phyloP scores from a whole-genome alignment of 2,329 filamentous ascomycete species.

The Colletotrichum liriopes region DNA sequence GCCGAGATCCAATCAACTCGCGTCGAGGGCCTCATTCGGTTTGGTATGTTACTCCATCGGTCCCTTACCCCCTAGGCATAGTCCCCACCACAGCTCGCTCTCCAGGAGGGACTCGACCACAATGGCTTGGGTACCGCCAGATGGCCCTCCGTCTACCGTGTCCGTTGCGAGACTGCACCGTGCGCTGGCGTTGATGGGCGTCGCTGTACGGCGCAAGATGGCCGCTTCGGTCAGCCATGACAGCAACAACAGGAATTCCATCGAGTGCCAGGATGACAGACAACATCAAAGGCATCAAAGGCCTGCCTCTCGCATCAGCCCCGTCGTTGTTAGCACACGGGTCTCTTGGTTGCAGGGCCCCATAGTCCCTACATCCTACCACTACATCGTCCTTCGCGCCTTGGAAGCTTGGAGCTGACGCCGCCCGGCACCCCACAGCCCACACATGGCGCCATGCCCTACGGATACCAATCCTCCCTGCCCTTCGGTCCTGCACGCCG shows the following conservation, averaged over 20 bases:
- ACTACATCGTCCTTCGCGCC: neutral
- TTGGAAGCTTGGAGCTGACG: constrained; percentile 20
- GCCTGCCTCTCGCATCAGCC: constrained; percentile 26
- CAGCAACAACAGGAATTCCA: neutral
- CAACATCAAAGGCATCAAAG: neutral
- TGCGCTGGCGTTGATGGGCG: neutral
- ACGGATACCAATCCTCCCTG: constrained; percentile 10
- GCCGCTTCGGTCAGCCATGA: neutral
- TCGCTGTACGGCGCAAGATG: neutral
- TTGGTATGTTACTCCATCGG: neutral
- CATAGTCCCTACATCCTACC: neutral
- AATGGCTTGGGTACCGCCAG: constrained; percentile 3
- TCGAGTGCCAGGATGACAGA: neutral
- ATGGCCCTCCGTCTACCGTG: constrained; percentile 8
- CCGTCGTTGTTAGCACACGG: constrained; percentile 6
- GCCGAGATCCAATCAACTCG: constrained; percentile 30
- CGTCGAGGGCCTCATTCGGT: constrained; percentile 5
- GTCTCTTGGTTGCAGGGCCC: neutral
- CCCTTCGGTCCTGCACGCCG: constrained; percentile 11
- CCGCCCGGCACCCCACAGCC: constrained; percentile 12
- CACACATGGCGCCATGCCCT: constrained; percentile 31
- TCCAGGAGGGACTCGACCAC: neutral
- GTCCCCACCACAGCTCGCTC: neutral
- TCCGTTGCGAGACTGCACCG: neutral
- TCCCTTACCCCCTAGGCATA: neutral